These are phyloP conservation scores for Tilletia horrida DNA, from an alignment of 1,284 basidiomycete species.

Conservation along the genomic window DNA sequence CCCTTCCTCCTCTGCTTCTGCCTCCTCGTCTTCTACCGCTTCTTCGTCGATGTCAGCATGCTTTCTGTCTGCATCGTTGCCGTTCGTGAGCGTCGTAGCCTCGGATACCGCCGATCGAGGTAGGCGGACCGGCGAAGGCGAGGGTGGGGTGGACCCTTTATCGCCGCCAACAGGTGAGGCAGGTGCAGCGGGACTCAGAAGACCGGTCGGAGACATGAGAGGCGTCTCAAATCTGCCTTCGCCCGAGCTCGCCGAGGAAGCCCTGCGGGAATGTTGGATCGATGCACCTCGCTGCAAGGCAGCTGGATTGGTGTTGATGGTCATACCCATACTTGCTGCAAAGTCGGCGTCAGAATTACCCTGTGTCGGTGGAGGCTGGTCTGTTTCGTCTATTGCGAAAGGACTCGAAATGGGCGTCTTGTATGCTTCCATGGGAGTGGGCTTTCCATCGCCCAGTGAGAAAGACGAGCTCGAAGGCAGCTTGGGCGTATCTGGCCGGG, in stretches of 20 bases:
- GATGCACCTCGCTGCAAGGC: too few relatives aligned
- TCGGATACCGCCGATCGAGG: not conserved
- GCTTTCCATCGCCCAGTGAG: not conserved
- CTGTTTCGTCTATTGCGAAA: not conserved
- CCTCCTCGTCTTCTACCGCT: not conserved
- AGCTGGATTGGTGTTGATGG: too few relatives aligned
- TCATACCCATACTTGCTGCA: too few relatives aligned
- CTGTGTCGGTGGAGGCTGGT: too few relatives aligned
- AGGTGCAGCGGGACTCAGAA: not conserved
- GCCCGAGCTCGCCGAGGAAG: constrained; percentile 8
- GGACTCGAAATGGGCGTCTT: not conserved
- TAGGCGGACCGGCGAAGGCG: too few relatives aligned
- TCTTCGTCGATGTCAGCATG: not conserved
- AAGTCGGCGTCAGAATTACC: too few relatives aligned
- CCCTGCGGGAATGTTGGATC: not conserved
- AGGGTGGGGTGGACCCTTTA: too few relatives aligned
- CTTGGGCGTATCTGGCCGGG: not conserved
- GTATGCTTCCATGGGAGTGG: not conserved
- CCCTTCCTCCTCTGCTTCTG: not conserved
- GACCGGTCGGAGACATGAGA: constrained; percentile 1
- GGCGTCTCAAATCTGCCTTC: not conserved
- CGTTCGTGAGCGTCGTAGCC: too few relatives aligned
- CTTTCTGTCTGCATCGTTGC: not conserved
- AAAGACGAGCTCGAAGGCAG: too few relatives aligned
- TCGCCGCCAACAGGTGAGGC: too few relatives aligned